Base-by-base conservation (phyloP, 2,329 filamentous ascomycete species). In the Dryadomyces quercivorus region DNA sequence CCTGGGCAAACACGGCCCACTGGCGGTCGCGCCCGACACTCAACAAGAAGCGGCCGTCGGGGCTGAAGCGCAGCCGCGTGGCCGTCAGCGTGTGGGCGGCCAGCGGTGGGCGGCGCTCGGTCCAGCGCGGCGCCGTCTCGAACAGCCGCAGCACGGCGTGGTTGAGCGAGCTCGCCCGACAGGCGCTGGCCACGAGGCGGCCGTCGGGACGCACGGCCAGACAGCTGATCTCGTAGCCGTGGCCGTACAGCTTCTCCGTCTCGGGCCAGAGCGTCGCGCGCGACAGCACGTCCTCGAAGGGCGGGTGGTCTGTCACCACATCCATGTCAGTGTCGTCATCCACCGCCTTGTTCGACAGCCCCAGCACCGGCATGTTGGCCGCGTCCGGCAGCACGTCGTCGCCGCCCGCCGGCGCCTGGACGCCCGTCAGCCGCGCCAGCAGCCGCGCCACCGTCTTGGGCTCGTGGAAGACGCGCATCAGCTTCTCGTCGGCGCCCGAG, bases 251-350 rank as follows among this genome's bases (percentile, higher is more conserved):
- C 72, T 98, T 98, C 68, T 98, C 93, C 7, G 82, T 82, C 66
- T 98, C 93, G 3, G 93, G 93, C 90, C 91, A 98, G 36, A 98
- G 81, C 0, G 93, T 95, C 67, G 94, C 84, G 9, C 91, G 83
- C 22, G 90, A 86, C 2, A 98, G 80, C 54, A 88, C 85, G 67
- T 97, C 93, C 68, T 98, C 93, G 40, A 89, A 77, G 0, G 93
- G 92, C 12, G 93, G 91, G 59, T 86, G 82, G 45, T 80, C 70
- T 52, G 10, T 21, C 5, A 10, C 5, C 26, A 16, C 2, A 43
- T 74, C 72, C 53, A 75, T 69, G 20, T 75, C 71, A 31, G 64
- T 59, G 2, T 20, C 26, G 15, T 18, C 46, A 51, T 86, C 81
- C 53, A 94, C 82, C 16, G 90, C 90, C 72, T 97, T 97, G 73